Percentiles rank a stretch among this genome's conserved stretches.
These are phyloP conservation scores for Claviceps digitariae DNA, from an alignment of 2,329 filamentous ascomycete genomes.

Conservation along the genomic window DNA sequence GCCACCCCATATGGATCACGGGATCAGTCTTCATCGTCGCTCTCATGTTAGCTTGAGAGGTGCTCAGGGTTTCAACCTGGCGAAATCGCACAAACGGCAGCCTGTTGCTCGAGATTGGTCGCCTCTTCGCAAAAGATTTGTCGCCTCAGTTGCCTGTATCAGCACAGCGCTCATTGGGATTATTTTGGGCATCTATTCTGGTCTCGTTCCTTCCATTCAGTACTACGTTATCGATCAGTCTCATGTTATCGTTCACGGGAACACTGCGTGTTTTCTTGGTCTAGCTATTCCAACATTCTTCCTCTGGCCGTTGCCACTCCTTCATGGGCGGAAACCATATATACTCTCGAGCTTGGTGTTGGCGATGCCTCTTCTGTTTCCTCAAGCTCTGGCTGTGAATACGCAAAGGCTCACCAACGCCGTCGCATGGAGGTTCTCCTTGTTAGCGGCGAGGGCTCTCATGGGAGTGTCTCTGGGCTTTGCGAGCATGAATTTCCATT, in stretches of 20 bases:
- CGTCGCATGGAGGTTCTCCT: constrained; percentile 40
- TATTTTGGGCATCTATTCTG: constrained; percentile 62
- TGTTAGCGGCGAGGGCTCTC: constrained; percentile 49
- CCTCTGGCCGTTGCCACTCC: constrained; percentile 59
- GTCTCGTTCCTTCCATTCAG: constrained; percentile 66
- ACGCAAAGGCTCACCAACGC: constrained; percentile 41
- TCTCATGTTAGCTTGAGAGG: constrained; percentile 42
- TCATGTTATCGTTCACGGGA: constrained; percentile 57
- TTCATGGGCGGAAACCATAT: constrained; percentile 68
- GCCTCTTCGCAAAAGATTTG: constrained; percentile 50
- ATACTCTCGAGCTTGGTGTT: constrained; percentile 54
- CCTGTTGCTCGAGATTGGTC: constrained; percentile 64
- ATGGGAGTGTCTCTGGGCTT: constrained; percentile 61
- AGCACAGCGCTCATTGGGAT: constrained; percentile 60
- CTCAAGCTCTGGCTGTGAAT: constrained; percentile 56
- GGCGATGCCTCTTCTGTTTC: constrained; percentile 60
- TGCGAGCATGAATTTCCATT: constrained; percentile 63
- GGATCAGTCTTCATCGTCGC: constrained; percentile 32
- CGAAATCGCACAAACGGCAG: constrained; percentile 42
- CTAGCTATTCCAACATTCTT: constrained; percentile 57
- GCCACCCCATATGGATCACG: constrained; percentile 16
- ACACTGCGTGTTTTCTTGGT: constrained; percentile 58
- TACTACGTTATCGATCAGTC: constrained; percentile 59
- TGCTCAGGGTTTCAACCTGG: constrained; percentile 36
- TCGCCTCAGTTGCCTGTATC: constrained; percentile 55